A percentile compares a stretch with the other conserved stretches of the same genome.
Evolutionary conservation across 1,139 yeast genomes (phyloP).

Genomic region (Suhomyces bolitotheri): DNA sequence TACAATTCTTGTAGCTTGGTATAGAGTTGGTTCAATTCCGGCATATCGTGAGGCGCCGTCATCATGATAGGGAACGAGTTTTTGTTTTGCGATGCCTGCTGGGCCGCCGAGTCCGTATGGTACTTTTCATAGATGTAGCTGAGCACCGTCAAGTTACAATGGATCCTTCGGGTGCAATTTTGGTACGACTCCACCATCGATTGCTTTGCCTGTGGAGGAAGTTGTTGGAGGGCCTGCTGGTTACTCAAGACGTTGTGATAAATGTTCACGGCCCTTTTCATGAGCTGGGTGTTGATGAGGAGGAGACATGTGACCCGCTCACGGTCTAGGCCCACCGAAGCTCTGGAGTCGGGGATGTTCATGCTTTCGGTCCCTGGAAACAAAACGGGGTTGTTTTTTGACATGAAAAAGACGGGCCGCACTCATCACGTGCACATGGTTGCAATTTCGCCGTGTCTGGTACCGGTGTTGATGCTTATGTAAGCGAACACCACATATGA

Average conservation of each 20-base stretch:
- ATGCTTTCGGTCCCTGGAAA: constrained; percentile 2
- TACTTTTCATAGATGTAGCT: constrained; percentile 55
- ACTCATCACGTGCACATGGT: constrained; percentile 7
- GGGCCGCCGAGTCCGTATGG: constrained; percentile 35
- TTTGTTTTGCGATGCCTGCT: constrained; percentile 30
- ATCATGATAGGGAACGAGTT: constrained; percentile 52
- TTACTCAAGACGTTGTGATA: constrained; percentile 39
- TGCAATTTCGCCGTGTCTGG: neutral
- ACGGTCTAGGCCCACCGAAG: constrained; percentile 31
- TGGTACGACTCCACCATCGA: constrained; percentile 48
- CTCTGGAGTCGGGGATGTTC: constrained; percentile 10
- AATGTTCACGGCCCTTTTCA: constrained; percentile 48
- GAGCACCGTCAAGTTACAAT: constrained; percentile 54
- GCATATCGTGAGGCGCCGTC: constrained; percentile 57
- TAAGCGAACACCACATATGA: too few species aligned
- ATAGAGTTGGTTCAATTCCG: constrained; percentile 51
- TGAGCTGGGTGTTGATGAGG: constrained; percentile 52
- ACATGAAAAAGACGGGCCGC: neutral
- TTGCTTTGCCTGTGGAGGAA: constrained; percentile 39
- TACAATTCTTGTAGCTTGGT: constrained; percentile 51
- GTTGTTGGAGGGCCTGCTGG: constrained; percentile 36
- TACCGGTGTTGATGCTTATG: neutral
- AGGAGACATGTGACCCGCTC: constrained; percentile 53
- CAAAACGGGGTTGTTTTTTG: constrained; percentile 2
- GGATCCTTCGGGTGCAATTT: constrained; percentile 53